A percentile compares a stretch with the other conserved stretches of the same genome.
These are phyloP conservation scores for Pelargonium fulgidum DNA, from an alignment of 441 rosid genomes.

Conservation along the genomic window DNA sequence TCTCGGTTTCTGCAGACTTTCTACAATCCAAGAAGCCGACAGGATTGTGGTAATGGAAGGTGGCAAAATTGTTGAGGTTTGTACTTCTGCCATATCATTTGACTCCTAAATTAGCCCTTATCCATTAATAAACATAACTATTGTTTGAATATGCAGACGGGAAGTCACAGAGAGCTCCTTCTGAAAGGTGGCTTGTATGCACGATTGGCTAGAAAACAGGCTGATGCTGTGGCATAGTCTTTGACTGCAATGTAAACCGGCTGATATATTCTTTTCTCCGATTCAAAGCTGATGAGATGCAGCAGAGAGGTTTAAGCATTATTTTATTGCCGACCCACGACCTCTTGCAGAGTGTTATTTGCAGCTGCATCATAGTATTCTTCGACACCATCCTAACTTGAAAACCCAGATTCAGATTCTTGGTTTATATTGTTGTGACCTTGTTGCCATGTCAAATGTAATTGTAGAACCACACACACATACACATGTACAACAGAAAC, in stretches of 20 bases:
- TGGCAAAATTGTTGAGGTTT: conserved; percentile 75
- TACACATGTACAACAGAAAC: background rate
- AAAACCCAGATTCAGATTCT: background rate
- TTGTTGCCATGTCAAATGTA: background rate
- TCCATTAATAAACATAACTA: background rate
- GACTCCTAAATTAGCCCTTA: background rate
- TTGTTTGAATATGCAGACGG: conserved; percentile 42
- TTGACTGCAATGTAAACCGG: background rate
- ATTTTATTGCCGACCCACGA: too few species aligned
- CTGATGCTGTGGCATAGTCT: conserved; percentile 65
- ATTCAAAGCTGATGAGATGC: background rate
- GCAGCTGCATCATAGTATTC: too few species aligned
- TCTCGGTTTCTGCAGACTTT: conserved; percentile 48
- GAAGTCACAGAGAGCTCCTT: conserved; percentile 71
- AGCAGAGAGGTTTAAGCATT: background rate
- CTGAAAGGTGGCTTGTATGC: conserved; percentile 69
- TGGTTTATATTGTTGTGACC: background rate
- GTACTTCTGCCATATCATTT: conserved; percentile 8
- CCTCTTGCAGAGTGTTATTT: too few species aligned
- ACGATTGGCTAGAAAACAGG: conserved; percentile 69
- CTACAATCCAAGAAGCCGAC: conserved; percentile 86
- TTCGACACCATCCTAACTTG: background rate
- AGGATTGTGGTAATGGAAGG: conserved; percentile 79
- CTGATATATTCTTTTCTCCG: background rate
- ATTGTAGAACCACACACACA: background rate